phyloP scores from a whole-genome alignment of 129 eudicot species.

The Centella asiatica region DNA sequence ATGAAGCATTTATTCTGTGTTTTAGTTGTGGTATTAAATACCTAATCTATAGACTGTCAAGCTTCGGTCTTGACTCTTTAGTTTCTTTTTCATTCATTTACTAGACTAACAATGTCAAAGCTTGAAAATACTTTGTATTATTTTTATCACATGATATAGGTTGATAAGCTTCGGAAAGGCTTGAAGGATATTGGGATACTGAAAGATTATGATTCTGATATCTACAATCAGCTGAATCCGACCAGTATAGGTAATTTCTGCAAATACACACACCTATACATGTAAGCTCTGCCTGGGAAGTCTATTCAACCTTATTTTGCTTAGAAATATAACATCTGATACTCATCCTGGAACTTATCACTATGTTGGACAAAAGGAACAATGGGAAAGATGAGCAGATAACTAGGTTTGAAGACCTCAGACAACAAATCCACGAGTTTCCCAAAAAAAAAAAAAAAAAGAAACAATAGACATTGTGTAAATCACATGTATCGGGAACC shows the following conservation, averaged over 20 bases:
- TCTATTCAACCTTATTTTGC: background rate
- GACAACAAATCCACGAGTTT: no score
- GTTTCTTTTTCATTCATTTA: background rate
- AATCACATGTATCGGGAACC: no score
- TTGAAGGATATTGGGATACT: constrained; percentile 60
- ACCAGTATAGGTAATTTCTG: constrained; percentile 65
- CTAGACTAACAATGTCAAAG: background rate
- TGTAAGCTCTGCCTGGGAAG: background rate
- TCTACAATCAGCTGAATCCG: constrained; percentile 74
- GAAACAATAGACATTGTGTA: no score
- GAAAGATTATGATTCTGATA: constrained; percentile 40
- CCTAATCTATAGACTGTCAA: background rate
- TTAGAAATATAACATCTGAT: background rate
- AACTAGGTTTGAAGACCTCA: no score
- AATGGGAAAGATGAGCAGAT: no score
- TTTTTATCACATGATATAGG: constrained; percentile 26
- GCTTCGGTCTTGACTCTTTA: background rate
- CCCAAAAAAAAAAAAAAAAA: no score
- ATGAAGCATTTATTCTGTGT: background rate
- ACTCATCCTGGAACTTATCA: background rate
- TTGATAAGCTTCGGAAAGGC: constrained; percentile 60
- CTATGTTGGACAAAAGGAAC: no score
- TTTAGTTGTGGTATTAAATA: background rate
- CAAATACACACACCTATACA: background rate
- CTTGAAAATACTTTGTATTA: no score